Evolutionary conservation across 495 filamentous ascomycete species (phyloP).

Genomic region (Trichodelitschia bisporula): DNA sequence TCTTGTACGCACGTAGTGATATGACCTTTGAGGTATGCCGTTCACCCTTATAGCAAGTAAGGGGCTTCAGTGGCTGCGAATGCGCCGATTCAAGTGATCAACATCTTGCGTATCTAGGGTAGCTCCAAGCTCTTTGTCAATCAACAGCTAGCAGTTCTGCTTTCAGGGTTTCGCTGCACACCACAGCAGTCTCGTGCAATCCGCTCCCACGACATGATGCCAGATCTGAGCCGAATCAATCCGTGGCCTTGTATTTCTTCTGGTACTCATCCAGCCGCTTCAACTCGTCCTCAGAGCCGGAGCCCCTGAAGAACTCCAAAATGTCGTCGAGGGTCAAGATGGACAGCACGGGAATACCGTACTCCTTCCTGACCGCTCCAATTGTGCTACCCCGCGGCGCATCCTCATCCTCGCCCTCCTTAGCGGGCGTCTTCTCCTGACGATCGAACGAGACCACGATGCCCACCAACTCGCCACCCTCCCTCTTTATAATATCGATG

Average conservation of each 20-base stretch:
- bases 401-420: conserved; percentile 12
- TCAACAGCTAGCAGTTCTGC: too few relatives aligned
- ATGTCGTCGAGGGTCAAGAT: conserved; percentile 45
- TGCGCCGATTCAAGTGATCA: too few relatives aligned
- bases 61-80: too few relatives aligned
- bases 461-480: conserved; percentile 62
- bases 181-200: too few relatives aligned
- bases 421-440: conserved; percentile 45
- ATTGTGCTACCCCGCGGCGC: conserved; percentile 22
- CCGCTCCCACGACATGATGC: too few relatives aligned
- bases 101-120: too few relatives aligned
- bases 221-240: too few relatives aligned
- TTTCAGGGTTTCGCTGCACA: too few relatives aligned
- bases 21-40: too few relatives aligned
- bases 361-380: conserved; percentile 50
- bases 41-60: too few relatives aligned
- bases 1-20: too few relatives aligned
- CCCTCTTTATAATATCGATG: conserved; percentile 51
- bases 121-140: too few relatives aligned
- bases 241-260: conserved; percentile 38
- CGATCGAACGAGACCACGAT: conserved; percentile 76
- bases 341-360: conserved; percentile 17
- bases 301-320: conserved; percentile 35
- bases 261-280: conserved; percentile 56
- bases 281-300: conserved; percentile 34